Percentiles rank a stretch among this genome's conserved stretches.
Evolutionary conservation across 2,329 filamentous ascomycete genomes (phyloP).

Genomic region (Metarhizium rileyi): DNA sequence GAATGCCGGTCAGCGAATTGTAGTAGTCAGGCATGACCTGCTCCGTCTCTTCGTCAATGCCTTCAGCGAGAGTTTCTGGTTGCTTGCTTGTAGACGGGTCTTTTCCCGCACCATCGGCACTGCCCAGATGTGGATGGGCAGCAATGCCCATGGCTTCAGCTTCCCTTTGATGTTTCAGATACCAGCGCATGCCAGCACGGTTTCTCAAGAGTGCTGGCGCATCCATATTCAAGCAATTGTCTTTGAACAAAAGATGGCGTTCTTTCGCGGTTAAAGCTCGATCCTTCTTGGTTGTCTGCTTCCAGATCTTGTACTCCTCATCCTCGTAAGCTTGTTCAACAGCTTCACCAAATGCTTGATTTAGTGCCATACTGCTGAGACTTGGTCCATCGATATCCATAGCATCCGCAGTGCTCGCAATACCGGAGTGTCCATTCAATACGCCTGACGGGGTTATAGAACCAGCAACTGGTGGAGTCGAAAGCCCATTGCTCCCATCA

Average conservation of each 20-base stretch:
- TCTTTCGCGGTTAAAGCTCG: slow-evolving; percentile 79
- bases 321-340: slow-evolving; percentile 75
- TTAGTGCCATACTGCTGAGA: slow-evolving; percentile 54
- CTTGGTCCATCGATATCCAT: slow-evolving; percentile 82
- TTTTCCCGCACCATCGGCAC: slow-evolving; percentile 30
- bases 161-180: slow-evolving; percentile 68
- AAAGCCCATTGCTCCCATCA: slow-evolving; percentile 68
- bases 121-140: slow-evolving; percentile 28
- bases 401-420: slow-evolving; percentile 66
- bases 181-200: slow-evolving; percentile 83
- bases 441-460: slow-evolving; percentile 63
- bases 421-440: slow-evolving; percentile 54
- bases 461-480: slow-evolving; percentile 67
- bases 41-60: slow-evolving; percentile 85
- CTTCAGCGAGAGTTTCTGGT: slow-evolving; percentile 78
- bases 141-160: slow-evolving; percentile 41
- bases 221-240: slow-evolving; percentile 74
- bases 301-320: slow-evolving; percentile 97
- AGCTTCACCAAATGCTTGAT: slow-evolving; percentile 54
- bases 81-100: slow-evolving; percentile 33
- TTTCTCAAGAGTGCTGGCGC: slow-evolving; percentile 78
- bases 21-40: slow-evolving; percentile 90
- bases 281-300: slow-evolving; percentile 96
- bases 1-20: slow-evolving; percentile 74
- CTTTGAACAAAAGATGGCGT: slow-evolving; percentile 75